These are phyloP conservation scores for Ambrosia artemisiifolia DNA, from an alignment of 129 eudicot genomes.

Conservation along the genomic window DNA sequence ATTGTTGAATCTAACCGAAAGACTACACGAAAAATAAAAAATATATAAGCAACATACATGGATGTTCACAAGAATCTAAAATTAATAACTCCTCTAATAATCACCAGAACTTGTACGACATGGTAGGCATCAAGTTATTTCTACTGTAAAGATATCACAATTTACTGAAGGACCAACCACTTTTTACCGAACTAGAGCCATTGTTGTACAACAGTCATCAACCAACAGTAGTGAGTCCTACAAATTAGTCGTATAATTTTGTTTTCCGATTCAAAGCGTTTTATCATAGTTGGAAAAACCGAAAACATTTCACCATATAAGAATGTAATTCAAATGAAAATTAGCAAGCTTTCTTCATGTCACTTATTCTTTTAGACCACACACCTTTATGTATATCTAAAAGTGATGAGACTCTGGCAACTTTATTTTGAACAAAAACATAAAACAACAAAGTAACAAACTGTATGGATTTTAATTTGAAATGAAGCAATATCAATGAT, in stretches of 20 bases:
- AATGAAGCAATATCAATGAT: not conserved
- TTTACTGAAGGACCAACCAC: not conserved
- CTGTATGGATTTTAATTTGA: not conserved
- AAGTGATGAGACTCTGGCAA: not conserved
- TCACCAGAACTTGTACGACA: slow-evolving; percentile 1
- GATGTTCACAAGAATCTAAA: slow-evolving; percentile 1
- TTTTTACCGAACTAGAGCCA: not conserved
- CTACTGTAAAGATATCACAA: not conserved
- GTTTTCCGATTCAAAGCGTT: not conserved
- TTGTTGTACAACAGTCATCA: not conserved
- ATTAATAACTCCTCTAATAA: not conserved
- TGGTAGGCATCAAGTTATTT: not conserved
- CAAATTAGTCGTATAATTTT: not conserved
- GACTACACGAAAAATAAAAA: not conserved
- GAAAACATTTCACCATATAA: not conserved
- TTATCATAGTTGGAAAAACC: not conserved
- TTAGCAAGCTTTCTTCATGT: not conserved
- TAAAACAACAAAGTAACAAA: not conserved
- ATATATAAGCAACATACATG: not conserved
- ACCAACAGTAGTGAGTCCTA: not conserved
- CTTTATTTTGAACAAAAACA: not conserved
- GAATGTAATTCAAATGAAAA: not conserved
- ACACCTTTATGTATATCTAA: not conserved
- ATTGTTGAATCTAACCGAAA: not conserved
- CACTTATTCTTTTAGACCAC: not conserved